Conservation (phyloP, 2,329 filamentous ascomycete genomes). For the Phaeoacremonium minimum region DNA sequence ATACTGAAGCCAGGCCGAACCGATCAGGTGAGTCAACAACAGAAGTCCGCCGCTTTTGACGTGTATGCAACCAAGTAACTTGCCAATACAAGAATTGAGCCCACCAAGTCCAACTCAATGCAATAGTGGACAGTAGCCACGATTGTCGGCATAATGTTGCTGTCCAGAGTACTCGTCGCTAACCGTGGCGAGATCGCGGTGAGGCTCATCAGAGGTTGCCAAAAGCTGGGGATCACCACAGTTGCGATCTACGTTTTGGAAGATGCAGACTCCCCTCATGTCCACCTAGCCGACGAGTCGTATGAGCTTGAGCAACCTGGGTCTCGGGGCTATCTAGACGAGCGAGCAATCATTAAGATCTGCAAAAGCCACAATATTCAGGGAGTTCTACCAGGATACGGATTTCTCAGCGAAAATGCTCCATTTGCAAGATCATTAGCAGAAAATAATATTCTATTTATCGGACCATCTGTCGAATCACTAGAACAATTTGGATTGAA, state of each 20-base stretch:
- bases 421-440: slow-evolving; percentile 50
- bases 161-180: slow-evolving; percentile 36
- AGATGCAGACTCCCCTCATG: not conserved
- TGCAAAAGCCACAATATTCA: not conserved
- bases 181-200: slow-evolving; percentile 56
- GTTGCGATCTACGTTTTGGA: not conserved
- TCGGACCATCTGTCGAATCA: slow-evolving; percentile 47
- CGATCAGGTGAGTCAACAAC: too few relatives aligned
- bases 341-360: not conserved
- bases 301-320: not conserved
- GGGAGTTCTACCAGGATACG: not conserved
- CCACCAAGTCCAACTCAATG: too few relatives aligned
- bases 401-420: slow-evolving; percentile 58
- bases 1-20: too few relatives aligned
- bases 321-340: not conserved
- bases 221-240: slow-evolving; percentile 39
- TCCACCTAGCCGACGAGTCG: not conserved
- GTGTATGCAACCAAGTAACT: too few relatives aligned
- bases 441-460: slow-evolving; percentile 49
- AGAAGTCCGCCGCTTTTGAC: too few relatives aligned
- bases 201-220: slow-evolving; percentile 41
- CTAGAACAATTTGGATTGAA: slow-evolving; percentile 56
- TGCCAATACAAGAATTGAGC: too few relatives aligned
- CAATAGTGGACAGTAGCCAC: too few relatives aligned
- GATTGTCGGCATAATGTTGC: too few relatives aligned